phyloP scores from a whole-genome alignment of 139 green algal genomes.

The Diplosphaera chodatii region DNA sequence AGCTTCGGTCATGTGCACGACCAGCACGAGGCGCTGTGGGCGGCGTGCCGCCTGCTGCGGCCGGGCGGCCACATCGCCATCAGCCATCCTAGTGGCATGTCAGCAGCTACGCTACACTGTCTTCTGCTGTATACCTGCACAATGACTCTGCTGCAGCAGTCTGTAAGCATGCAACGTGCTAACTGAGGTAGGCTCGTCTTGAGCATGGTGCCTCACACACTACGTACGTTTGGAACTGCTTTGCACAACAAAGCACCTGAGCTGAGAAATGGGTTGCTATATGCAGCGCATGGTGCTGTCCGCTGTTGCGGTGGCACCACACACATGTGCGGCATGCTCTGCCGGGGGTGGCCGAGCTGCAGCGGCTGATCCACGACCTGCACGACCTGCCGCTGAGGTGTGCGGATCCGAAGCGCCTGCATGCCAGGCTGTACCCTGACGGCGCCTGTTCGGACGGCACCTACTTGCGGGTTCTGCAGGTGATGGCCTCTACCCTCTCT shows the following conservation, averaged over 20 bases:
- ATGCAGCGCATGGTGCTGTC: slow-evolving; percentile 22
- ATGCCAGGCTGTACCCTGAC: no score
- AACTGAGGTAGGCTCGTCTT: no score
- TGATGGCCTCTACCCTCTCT: neutral
- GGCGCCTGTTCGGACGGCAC: slow-evolving; percentile 10
- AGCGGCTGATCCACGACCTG: slow-evolving; percentile 31
- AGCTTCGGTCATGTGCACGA: slow-evolving; percentile 56
- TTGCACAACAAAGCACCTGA: no score
- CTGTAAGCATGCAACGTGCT: no score
- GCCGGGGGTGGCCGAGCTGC: slow-evolving; percentile 25
- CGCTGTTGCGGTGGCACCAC: slow-evolving; percentile 10
- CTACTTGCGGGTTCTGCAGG: slow-evolving; percentile 48
- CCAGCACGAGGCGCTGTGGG: slow-evolving; percentile 37
- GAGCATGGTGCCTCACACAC: no score
- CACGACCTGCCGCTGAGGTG: slow-evolving; percentile 45
- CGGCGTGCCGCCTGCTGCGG: slow-evolving; percentile 32
- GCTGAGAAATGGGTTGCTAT: no score
- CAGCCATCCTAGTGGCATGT: slow-evolving; percentile 48
- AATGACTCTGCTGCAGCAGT: neutral
- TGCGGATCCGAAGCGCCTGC: no score
- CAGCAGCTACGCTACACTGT: neutral
- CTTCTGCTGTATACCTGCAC: no score
- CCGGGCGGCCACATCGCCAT: slow-evolving; percentile 57
- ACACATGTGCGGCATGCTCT: slow-evolving; percentile 38
- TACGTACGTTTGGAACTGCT: no score